These are phyloP conservation scores for Neurospora sp. DNA, from an alignment of 495 filamentous ascomycete genomes.

Conservation along the genomic window DNA sequence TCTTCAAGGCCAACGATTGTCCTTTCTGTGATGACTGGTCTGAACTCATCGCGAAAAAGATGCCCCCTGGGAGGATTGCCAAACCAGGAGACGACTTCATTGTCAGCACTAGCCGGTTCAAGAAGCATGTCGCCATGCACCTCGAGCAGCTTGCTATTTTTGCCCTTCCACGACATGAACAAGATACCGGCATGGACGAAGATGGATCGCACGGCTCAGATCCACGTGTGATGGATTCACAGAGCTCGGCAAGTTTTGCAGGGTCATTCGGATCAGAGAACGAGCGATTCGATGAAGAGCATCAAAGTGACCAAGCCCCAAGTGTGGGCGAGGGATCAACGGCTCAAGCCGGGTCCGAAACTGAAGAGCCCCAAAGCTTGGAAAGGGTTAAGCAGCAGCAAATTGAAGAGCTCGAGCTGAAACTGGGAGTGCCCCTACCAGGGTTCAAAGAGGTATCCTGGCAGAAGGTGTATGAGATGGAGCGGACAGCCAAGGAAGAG, in stretches of 20 bases:
- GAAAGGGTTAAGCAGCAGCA: too few relatives aligned
- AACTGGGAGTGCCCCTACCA: too few relatives aligned
- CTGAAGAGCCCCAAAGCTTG: too few relatives aligned
- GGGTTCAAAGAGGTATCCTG: too few relatives aligned
- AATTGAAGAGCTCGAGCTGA: too few relatives aligned
- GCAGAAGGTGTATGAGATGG: too few relatives aligned
- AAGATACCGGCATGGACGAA: not conserved
- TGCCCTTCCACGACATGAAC: not conserved
- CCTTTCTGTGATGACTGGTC: constrained; percentile 10
- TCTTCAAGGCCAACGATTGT: constrained; percentile 1
- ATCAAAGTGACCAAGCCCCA: not conserved
- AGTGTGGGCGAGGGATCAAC: too few relatives aligned
- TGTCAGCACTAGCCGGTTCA: constrained; percentile 4
- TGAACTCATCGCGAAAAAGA: not conserved
- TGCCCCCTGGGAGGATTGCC: accelerated
- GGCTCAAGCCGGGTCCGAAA: too few relatives aligned
- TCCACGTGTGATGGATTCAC: not conserved
- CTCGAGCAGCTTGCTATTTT: constrained; percentile 11
- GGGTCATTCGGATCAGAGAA: not conserved
- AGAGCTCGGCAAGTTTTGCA: not conserved
- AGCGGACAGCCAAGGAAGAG: too few relatives aligned
- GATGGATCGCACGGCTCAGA: not conserved
- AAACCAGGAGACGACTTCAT: not conserved
- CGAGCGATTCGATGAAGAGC: not conserved
- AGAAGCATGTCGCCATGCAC: constrained; percentile 11